Conservation (phyloP, 495 filamentous ascomycete genomes). For the Hypoxylon trugodes region DNA sequence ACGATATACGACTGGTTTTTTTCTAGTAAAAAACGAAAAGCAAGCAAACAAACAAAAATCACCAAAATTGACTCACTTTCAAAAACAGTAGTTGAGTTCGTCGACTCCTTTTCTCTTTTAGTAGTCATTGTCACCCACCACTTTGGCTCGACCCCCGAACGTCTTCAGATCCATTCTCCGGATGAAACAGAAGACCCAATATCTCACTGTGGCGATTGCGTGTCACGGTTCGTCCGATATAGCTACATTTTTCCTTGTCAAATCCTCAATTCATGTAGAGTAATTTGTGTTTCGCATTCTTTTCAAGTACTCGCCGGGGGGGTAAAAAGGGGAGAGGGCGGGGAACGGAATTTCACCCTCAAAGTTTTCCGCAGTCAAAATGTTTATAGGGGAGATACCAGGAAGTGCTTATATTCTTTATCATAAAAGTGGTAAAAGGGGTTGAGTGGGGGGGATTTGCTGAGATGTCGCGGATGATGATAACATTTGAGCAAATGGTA, state of each 20-base stretch:
- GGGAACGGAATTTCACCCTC: background rate
- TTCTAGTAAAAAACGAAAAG: too few relatives aligned
- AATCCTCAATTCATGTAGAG: too few relatives aligned
- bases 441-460: background rate
- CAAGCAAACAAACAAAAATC: too few relatives aligned
- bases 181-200: too few relatives aligned
- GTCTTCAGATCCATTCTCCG: too few relatives aligned
- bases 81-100: background rate
- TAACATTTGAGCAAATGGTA: background rate
- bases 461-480: background rate
- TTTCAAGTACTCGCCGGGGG: too few relatives aligned
- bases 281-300: too few relatives aligned
- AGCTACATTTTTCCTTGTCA: too few relatives aligned
- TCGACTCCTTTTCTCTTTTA: background rate
- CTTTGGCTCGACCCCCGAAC: too few relatives aligned
- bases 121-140: too few relatives aligned
- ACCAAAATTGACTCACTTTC: background rate
- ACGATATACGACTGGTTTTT: slow-evolving; percentile 19
- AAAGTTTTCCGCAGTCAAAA: background rate
- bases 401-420: background rate
- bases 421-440: background rate
- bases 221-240: too few relatives aligned
- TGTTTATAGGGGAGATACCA: slow-evolving; percentile 22
- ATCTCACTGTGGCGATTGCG: too few relatives aligned
- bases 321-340: background rate